Conservation (phyloP, 2,329 filamentous ascomycete genomes). For the Plectosphaerella sp. region DNA sequence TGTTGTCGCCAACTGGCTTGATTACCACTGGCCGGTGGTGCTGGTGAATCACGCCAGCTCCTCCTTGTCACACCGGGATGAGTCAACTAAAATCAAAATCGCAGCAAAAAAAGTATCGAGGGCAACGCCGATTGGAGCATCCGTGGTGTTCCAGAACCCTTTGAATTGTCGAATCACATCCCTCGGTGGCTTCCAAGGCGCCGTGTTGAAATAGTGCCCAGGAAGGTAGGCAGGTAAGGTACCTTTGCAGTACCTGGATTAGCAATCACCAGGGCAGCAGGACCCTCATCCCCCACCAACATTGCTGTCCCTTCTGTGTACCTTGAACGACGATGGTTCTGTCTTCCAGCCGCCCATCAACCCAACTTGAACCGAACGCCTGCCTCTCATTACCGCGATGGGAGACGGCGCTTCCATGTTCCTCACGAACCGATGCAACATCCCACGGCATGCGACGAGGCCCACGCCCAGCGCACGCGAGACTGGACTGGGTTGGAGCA, state of each 20-base stretch:
- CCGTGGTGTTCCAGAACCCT: background rate
- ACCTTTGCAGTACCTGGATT: background rate
- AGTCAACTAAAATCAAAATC: background rate
- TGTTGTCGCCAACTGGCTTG: too few relatives aligned
- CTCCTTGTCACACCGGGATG: background rate
- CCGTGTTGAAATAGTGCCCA: background rate
- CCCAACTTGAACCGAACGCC: too few relatives aligned
- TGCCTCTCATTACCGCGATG: too few relatives aligned
- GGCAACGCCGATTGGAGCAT: background rate
- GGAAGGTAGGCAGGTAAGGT: background rate
- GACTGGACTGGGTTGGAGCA: background rate
- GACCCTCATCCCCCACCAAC: background rate
- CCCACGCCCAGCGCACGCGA: too few relatives aligned
- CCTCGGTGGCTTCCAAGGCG: background rate
- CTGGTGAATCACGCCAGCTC: background rate
- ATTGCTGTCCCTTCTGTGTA: background rate
- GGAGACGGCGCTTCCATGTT: too few relatives aligned
- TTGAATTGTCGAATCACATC: slow-evolving; percentile 5
- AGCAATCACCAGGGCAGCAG: background rate
- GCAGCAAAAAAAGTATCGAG: background rate
- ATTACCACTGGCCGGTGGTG: too few relatives aligned
- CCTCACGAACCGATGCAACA: too few relatives aligned
- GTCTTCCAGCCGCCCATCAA: too few relatives aligned
- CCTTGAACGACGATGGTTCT: too few relatives aligned
- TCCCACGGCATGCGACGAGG: too few relatives aligned